Evolutionary conservation across 306 rosid species (phyloP), one percentile per base, ranked within the genome.

Genomic region (Dalbergia oliveri): DNA sequence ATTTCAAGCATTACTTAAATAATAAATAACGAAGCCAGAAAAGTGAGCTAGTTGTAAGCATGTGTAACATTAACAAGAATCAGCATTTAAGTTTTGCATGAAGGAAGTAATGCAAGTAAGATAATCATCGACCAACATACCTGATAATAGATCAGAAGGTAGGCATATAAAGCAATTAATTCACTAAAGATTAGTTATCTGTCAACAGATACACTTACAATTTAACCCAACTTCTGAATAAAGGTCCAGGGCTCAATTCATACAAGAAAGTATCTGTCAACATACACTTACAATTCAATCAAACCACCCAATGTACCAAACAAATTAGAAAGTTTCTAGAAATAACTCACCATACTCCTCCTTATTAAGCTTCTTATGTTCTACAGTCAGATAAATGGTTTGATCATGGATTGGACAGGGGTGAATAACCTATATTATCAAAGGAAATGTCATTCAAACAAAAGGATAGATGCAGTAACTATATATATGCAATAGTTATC

Each of bases 361-460:
- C 84, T 21, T 21, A 21, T 90, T 93, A 19, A 93, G 92, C 88
- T 80, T 86, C 77, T 91, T 93, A 87, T 90, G 96, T 73, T 87
- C 90, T 65, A 76, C 13, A 3, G 90, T 90, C 85, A 90, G 31
- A 89, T 89, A 93, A 76, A 93, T 76, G 60, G 89, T 87, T 77
- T 93, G 93, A 72, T 93, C 97, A 21, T 91, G 94, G 72, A 91
- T 85, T 21, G 23, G 23, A 21, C 1, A 21, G 59, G 97, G 93
- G 44, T 91, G 93, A 76, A 83, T 66, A 77, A 92, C 93, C 97
- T 92, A 59, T 23, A 37, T 49, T 16, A 77, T n/a, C 73, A 57
- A 57, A 72, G 75, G 23, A 60, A 12, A 60, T 34, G 73, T 21
- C 51, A 51, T 37, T 73, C 21, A 72, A 9, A 37, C 33, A 69